Base-by-base conservation (phyloP, 331 rosid genomes). In the Arachis monticola region DNA sequence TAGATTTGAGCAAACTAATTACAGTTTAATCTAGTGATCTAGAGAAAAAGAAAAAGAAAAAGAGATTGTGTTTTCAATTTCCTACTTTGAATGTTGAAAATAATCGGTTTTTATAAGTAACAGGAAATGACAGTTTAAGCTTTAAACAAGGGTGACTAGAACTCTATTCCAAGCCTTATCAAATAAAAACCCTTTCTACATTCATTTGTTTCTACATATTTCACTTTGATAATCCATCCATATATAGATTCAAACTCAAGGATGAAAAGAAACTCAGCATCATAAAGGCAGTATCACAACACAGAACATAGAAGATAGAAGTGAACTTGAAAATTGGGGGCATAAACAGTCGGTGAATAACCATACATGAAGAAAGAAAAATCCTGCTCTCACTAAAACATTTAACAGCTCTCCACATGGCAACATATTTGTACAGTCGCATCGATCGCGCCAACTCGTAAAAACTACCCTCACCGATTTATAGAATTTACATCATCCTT, bases 341-440 rank as follows among this genome's bases (percentile, higher is more conserved):
- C 4, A 10, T 45, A 64, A 60, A 74, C 40, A 48, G 11, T 48
- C 40, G 74, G 92, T 85, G 73, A 72, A 80, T 62, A 80, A 64
- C 51, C 87, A 92, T 88, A 87, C 88, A 87, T 74, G 66, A 70
- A 77, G 78, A 81, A 57, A 70, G 69, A 79, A 79, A 81, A 88
- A 80, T 73, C 42, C 83, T 80, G 87, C 83, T 17, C 22, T 81
- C 88, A 76, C 57, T 85, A 88, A 48, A 83, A 82, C 92, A 91
- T 76, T 72, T 69, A 87, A 88, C 93, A 85, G 84, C 88, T 87
- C 93, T 91, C 87, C 85, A 84, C 89, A 85, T 74, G 85, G 86
- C 90, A 91, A 88, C 87, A 85, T 85, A 76, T 92, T 93, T 52
- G 96, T 93, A 93, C 97, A 93, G 97, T 93, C 92, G 52, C 86